Percentiles rank a stretch among this genome's conserved stretches.
phyloP scores from a whole-genome alignment of 352 stramenopile species.

The Globisporangium barbulae region DNA sequence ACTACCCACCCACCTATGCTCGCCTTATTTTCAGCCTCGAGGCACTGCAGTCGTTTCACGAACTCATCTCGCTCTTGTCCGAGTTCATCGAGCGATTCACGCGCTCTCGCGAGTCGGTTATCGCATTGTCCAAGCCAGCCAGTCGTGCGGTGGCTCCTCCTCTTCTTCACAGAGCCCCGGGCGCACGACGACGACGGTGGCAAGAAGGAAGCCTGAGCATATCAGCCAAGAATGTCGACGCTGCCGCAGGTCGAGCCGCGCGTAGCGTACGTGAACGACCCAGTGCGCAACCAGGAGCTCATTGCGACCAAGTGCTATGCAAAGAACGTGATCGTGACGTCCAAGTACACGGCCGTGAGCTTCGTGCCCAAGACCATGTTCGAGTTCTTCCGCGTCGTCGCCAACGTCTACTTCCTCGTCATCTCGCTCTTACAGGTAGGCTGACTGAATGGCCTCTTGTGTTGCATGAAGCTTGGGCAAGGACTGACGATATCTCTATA shows the following conservation, averaged over 20 bases:
- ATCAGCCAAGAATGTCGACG: conserved; percentile 1
- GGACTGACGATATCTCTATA: conserved; percentile 1
- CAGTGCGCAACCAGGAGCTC: conserved; percentile 50
- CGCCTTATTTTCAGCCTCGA: not conserved
- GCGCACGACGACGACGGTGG: not conserved
- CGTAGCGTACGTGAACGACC: conserved; percentile 52
- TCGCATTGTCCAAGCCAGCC: not conserved
- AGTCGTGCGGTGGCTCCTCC: not conserved
- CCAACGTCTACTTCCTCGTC: conserved; percentile 95
- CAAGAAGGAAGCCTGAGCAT: not conserved
- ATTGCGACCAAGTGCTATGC: conserved; percentile 44
- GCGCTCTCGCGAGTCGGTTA: not conserved
- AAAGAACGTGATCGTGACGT: conserved; percentile 85
- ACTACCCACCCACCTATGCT: too few relatives aligned
- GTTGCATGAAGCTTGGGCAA: conserved; percentile 16
- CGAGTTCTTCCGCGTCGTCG: conserved; percentile 93
- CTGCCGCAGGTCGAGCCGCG: conserved; percentile 29
- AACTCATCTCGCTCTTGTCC: not conserved
- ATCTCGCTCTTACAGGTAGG: conserved; percentile 92
- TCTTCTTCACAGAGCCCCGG: not conserved
- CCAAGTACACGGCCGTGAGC: conserved; percentile 90
- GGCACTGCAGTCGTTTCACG: not conserved
- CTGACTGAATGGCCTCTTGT: conserved; percentile 92
- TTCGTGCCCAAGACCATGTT: conserved; percentile 93
- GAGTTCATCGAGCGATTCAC: not conserved